A percentile compares a stretch with the other conserved stretches of the same genome.
phyloP scores from a whole-genome alignment of 495 filamentous ascomycete genomes.

The Penicillium taxi region DNA sequence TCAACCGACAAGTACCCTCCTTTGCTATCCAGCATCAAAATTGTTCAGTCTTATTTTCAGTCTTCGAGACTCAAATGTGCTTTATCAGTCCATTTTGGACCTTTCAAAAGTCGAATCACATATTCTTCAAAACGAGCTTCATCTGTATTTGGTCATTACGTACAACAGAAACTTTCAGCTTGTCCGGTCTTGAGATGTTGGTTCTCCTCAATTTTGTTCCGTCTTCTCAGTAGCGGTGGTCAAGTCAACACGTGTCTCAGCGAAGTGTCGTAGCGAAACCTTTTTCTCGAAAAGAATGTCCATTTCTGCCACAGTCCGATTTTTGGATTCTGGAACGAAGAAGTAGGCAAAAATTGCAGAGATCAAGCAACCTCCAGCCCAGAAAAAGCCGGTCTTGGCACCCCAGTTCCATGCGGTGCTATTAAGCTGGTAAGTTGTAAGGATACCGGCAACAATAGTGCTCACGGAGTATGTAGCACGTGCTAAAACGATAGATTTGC shows the following conservation, averaged over 20 bases:
- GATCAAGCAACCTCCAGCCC: constrained; percentile 44
- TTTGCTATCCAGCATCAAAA: too few species aligned
- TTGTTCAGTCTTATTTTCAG: too few species aligned
- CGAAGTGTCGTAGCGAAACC: constrained; percentile 24
- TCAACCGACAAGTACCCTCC: too few species aligned
- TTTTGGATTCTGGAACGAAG: constrained; percentile 53
- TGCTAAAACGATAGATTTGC: constrained; percentile 55
- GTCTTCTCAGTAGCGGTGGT: neutral
- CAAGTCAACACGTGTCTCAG: constrained; percentile 5
- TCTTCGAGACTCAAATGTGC: too few species aligned
- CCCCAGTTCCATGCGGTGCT: constrained; percentile 54
- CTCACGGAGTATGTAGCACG: constrained; percentile 52
- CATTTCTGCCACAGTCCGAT: constrained; percentile 53
- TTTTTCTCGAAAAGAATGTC: constrained; percentile 32
- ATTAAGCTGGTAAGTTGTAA: constrained; percentile 61
- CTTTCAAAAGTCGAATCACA: too few species aligned
- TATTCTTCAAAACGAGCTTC: too few species aligned
- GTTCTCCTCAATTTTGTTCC: too few species aligned
- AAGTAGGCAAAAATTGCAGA: constrained; percentile 41
- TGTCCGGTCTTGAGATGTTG: too few species aligned
- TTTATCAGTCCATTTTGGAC: too few species aligned
- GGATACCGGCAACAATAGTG: constrained; percentile 54
- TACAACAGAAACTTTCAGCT: too few species aligned
- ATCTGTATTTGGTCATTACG: too few species aligned
- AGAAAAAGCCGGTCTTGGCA: constrained; percentile 63